Base-by-base conservation (phyloP, 1,284 basidiomycete genomes). In the Clitocybe nebularis region DNA sequence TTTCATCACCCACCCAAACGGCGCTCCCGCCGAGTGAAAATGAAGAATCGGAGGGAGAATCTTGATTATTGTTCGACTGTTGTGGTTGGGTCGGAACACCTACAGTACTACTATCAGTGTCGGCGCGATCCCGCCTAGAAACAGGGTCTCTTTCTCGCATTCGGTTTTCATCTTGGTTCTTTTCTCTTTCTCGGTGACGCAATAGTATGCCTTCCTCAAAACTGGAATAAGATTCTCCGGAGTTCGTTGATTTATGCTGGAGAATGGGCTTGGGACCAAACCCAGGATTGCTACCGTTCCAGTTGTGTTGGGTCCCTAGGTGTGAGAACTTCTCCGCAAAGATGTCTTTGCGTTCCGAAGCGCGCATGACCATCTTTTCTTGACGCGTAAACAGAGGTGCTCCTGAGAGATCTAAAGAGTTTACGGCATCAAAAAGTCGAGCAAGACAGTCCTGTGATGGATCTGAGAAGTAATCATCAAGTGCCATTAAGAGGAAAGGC, bases 401-500 rank as follows among this genome's bases (percentile, higher is more conserved):
- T 4, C 74, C 75, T 9, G 81, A 78, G n/a, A 92, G 74, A 55
- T 96, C 84, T 74, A 99, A 89, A 4, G 84, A 79, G 59, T 99
- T 99, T 52, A 97, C 83, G 3, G 93, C 83, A 53, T 96, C 91
- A 61, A 93, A 98, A 3, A 99, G 75, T 3, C 88, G 80, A 2
- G 85, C 81, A 9, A 98, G 79, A 55, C 89, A 89, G 52, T 92
- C 89, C 58, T 92, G 82, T 0, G 90, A 90, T 0, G 93, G 92
- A 46, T 85, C 77, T 26, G 77, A 71, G 63, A 96, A 93, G 68
- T 98, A 99, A 64, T 97, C 92, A 60, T 98, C 93, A 23, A 99
- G 75, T 1, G 95, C 95, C 56, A 98, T 84, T 0, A 97, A 71
- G 3, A 99, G 77, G 24, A 96, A 81, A 4, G 95, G 94, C 91